Evolutionary conservation across 2,329 filamentous ascomycete species (phyloP), one percentile per base, ranked within the genome.

Genomic region (Xylaria digitata): DNA sequence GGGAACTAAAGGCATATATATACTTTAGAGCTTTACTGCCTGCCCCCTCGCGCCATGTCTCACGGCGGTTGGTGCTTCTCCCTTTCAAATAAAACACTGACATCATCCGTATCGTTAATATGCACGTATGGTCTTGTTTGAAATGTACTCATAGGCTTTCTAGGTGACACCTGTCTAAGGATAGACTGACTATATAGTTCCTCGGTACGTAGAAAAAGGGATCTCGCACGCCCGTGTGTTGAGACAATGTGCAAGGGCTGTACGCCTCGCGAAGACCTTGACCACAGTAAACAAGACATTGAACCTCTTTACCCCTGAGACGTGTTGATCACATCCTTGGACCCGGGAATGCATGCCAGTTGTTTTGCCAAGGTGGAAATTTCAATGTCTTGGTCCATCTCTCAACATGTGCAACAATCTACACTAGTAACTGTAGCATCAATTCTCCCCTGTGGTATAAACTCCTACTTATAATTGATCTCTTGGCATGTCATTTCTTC

Each of bases 331-430:
- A 48, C 52, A 17, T 56, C n/a, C 45, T 61, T 9, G 45, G 32
- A 23, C 23, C 40, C 34, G 19, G 64, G 67, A 69, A 69, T 69
- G 64, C 23, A 42, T 66, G 15, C 48, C 37, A 45, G n/a, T 53
- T 61, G 65, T 49, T 50, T 61, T 56, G 72, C 73, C 70, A 72
- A 71, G 71, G 65, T 66, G 65, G 67, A 66, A 65, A 72, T 73
- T 70, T 70, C 52, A 52, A 37, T 75, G 73, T 73, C 70, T 74
- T 52, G 65, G 45, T 8, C 21, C 37, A 48, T 66, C 64, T 61
- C 57, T 64, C 57, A 2, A 19, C 23, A 54, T 6, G 63, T 40
- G 66, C 64, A 45, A 61, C 11, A 65, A 71, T 70, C 65, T 71
- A 69, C 70, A 67, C n/a, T 8, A 40, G 9, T 40, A 48, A 53